Evolutionary conservation across 129 eudicot species (phyloP).

Genomic region (Helianthus tuberosus): DNA sequence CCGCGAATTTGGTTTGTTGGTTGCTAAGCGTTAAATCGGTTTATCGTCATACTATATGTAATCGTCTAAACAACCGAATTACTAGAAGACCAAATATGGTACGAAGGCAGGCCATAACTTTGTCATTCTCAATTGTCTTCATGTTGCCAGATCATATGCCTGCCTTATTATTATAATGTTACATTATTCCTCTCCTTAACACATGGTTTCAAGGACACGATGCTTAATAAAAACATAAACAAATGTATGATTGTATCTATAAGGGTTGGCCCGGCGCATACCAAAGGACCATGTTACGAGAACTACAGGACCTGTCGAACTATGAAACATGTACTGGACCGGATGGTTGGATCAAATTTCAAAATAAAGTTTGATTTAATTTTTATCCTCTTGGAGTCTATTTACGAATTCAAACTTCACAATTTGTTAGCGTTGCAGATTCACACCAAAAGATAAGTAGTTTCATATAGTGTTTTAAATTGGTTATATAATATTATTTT

Average conservation of each 20-base stretch:
- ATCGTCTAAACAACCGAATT: constrained; percentile 7
- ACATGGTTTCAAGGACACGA: background rate
- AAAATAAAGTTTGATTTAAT: too few species aligned
- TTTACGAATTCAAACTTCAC: too few species aligned
- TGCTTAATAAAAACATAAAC: background rate
- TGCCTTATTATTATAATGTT: constrained; percentile 1
- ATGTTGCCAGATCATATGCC: constrained; percentile 9
- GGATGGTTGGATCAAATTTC: too few species aligned
- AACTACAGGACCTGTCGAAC: too few species aligned
- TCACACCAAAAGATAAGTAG: too few species aligned
- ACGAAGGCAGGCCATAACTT: constrained; percentile 30
- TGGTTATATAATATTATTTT: too few species aligned
- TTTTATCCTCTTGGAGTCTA: too few species aligned
- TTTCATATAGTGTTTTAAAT: too few species aligned
- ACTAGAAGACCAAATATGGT: constrained; percentile 20
- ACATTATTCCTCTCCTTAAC: background rate
- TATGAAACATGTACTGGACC: too few species aligned
- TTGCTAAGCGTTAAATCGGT: constrained; percentile 13
- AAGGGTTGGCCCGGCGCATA: background rate
- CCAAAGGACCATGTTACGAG: too few species aligned
- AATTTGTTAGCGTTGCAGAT: too few species aligned
- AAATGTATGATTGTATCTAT: background rate
- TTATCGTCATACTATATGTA: background rate
- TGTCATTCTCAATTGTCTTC: constrained; percentile 24
- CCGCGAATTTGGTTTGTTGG: background rate